These are phyloP conservation scores for Cyclostephanos invisitatus DNA, from an alignment of 108 stramenopile species.

Conservation along the genomic window DNA sequence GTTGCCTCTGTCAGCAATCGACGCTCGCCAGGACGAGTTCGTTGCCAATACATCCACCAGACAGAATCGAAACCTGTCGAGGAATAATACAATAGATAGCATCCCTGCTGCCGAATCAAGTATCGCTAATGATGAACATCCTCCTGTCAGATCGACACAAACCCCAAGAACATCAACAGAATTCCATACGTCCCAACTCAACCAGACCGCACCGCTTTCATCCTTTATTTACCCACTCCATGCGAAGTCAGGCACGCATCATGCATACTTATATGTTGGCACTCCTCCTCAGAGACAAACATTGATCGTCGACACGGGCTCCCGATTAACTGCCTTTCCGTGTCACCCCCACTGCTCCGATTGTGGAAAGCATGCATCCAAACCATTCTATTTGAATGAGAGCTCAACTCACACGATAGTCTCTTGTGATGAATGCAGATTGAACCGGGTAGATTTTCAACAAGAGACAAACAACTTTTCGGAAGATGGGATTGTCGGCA, in stretches of 20 bases:
- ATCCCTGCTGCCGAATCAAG: not conserved
- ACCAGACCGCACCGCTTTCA: slow-evolving; percentile 16
- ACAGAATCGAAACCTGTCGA: not conserved
- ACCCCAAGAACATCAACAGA: not conserved
- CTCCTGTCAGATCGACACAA: not conserved
- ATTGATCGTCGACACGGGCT: slow-evolving; percentile 95
- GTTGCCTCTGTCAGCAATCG: not conserved
- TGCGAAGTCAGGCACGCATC: slow-evolving; percentile 83
- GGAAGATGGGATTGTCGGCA: slow-evolving; percentile 23
- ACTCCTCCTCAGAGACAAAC: slow-evolving; percentile 92
- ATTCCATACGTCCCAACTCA: not conserved
- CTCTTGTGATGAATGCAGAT: slow-evolving; percentile 30
- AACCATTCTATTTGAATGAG: slow-evolving; percentile 34
- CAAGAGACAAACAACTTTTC: slow-evolving; percentile 14
- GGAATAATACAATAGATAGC: not conserved
- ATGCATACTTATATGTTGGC: slow-evolving; percentile 88
- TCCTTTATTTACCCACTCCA: slow-evolving; percentile 59
- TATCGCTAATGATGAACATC: not conserved
- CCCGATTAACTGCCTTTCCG: slow-evolving; percentile 88
- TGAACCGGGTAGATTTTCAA: slow-evolving; percentile 9
- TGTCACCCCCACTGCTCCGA: slow-evolving; percentile 74
- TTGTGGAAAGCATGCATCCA: slow-evolving; percentile 72
- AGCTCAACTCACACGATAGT: slow-evolving; percentile 34
- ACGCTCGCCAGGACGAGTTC: not conserved
- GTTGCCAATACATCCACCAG: not conserved